Conservation (phyloP, 257 asterid species). For the Dorcoceras hygrometricum region DNA sequence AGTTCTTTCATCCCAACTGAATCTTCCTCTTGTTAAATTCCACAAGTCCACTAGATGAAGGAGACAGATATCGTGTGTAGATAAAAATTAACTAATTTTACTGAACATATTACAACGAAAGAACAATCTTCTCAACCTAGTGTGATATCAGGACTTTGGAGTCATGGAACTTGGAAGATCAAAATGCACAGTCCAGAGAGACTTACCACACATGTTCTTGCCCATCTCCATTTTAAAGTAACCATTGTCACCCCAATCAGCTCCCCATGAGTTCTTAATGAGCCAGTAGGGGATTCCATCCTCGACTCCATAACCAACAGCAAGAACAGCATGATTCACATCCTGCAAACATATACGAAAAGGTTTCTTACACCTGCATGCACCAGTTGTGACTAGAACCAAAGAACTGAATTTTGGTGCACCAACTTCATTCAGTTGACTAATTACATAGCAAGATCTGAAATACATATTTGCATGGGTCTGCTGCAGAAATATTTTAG, state of each 20-base stretch:
- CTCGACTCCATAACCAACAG: conserved; percentile 94
- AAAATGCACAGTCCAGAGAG: neutral
- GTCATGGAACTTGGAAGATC: neutral
- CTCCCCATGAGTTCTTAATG: conserved; percentile 97
- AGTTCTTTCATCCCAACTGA: neutral
- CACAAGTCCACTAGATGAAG: neutral
- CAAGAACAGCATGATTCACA: conserved; percentile 95
- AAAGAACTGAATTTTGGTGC: neutral
- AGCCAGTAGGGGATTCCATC: conserved; percentile 82
- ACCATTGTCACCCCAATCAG: conserved; percentile 84
- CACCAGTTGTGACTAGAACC: neutral
- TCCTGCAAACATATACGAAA: conserved; percentile 43
- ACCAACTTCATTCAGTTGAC: neutral
- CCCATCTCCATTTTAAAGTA: conserved; percentile 98
- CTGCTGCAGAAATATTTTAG: neutral
- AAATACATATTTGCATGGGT: neutral
- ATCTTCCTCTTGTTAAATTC: neutral
- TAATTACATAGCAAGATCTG: neutral
- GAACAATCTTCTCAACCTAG: neutral
- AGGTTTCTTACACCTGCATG: neutral
- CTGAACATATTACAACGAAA: too few species aligned
- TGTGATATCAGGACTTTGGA: neutral
- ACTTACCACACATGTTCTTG: conserved; percentile 95
- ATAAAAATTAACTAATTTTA: too few species aligned
- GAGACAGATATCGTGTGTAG: neutral